Base-by-base conservation (phyloP, 2,329 filamentous ascomycete species). In the Corinectria fuckeliana region DNA sequence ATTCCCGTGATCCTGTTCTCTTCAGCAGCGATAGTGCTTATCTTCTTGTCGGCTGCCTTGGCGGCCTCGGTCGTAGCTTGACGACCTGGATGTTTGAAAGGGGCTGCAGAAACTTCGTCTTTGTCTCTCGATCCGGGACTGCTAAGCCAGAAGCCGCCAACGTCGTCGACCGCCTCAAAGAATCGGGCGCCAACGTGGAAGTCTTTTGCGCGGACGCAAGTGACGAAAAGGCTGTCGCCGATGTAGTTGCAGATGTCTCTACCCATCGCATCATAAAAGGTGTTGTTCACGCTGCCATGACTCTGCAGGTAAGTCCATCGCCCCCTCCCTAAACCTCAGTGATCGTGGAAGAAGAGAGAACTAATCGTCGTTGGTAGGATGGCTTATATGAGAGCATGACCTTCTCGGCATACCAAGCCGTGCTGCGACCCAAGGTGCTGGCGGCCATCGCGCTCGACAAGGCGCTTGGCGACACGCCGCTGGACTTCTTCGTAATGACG, bases 401-500 rank as follows among this genome's bases (percentile, higher is more conserved):
- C 26, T 28, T 28, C 1, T 28, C 26, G 8, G 26, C 26, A 28
- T 28, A 28, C 26, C 26, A 28, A 28, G 26, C 26, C 26, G 26
- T 28, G 6, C 26, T 28, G 26, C 26, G 26, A 11, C 26, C 26
- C 26, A 28, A 28, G 26, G 26, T 28, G 1, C 11, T 11, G 11
- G 26, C 26, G 26, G 26, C 26, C 26, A 28, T 28, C 26, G 26
- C 26, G 28, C 58, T 77, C 1, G 68, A 77, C 49, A 47, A 57
- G 21, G 52, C 52, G 26, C 11, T 30, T 56, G 13, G 25, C 30
- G 23, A 42, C 32, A 18, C 30, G 16, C 25, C 21, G 9, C 53
- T 76, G 1, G 74, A 77, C 61, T 78, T 81, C 66, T 79, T 77
- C 58, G 45, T 74, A 30, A 63, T 74, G 60, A 62, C 74, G 26